Percentiles rank a stretch among this genome's conserved stretches.
Evolutionary conservation across 2,329 filamentous ascomycete species (phyloP).

Genomic region (Colletotrichum horii): DNA sequence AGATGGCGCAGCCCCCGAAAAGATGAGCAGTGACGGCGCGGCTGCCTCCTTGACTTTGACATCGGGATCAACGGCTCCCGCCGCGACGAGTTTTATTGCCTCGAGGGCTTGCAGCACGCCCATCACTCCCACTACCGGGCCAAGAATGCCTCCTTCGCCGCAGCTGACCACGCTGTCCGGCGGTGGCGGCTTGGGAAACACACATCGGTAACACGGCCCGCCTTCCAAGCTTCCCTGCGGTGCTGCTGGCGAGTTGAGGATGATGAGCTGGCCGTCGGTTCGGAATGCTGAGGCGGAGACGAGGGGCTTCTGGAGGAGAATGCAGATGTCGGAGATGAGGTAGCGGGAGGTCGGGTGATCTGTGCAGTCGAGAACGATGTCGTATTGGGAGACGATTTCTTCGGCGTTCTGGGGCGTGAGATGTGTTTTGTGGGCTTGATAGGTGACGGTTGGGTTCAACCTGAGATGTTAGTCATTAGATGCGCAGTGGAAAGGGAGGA

Average conservation of each 20-base stretch:
- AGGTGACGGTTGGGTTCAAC: slow-evolving; percentile 75
- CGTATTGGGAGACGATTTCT: slow-evolving; percentile 71
- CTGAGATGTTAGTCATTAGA: slow-evolving; percentile 39
- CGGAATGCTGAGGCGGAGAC: slow-evolving; percentile 90
- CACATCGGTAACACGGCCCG: slow-evolving; percentile 91
- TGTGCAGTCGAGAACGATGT: slow-evolving; percentile 91
- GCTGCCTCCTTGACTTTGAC: slow-evolving; percentile 2
- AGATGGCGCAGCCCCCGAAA: slow-evolving; percentile 47
- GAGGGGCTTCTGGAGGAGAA: slow-evolving; percentile 78
- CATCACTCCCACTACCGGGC: slow-evolving; percentile 92
- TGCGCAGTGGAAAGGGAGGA: background rate
- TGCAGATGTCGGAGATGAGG: slow-evolving; percentile 88
- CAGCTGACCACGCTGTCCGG: slow-evolving; percentile 83
- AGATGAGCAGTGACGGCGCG: slow-evolving; percentile 46
- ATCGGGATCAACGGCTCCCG: slow-evolving; percentile 33
- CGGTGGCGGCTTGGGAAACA: slow-evolving; percentile 88
- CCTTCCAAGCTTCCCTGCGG: slow-evolving; percentile 61
- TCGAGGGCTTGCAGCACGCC: slow-evolving; percentile 91
- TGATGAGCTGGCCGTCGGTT: slow-evolving; percentile 87
- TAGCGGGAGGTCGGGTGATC: slow-evolving; percentile 93
- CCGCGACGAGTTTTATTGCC: slow-evolving; percentile 79
- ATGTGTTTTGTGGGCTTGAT: slow-evolving; percentile 66
- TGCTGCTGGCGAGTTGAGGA: slow-evolving; percentile 81
- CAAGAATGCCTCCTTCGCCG: slow-evolving; percentile 90
- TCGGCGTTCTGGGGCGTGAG: slow-evolving; percentile 73